These are phyloP conservation scores for Didymella keratinophila DNA, from an alignment of 2,329 filamentous ascomycete genomes.

Conservation along the genomic window DNA sequence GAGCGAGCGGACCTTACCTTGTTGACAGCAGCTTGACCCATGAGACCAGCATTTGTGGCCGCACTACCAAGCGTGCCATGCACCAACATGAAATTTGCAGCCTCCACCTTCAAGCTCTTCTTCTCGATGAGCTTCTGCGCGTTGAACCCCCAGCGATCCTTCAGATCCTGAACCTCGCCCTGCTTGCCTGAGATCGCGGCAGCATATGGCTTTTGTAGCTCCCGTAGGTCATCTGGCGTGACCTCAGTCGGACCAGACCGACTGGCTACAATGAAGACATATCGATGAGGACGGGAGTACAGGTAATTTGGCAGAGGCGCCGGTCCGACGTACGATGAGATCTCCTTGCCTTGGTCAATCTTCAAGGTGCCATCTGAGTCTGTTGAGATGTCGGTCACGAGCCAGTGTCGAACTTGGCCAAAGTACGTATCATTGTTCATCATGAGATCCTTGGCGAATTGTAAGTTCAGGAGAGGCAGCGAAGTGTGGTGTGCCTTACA, in stretches of 20 bases:
- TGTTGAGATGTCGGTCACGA: constrained; percentile 28
- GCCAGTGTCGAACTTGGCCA: constrained; percentile 36
- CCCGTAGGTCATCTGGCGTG: constrained; percentile 26
- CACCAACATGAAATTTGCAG: constrained; percentile 30
- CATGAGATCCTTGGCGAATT: constrained; percentile 26
- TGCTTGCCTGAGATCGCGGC: constrained; percentile 30
- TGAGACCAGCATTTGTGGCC: constrained; percentile 25
- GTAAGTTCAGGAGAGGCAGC: not conserved
- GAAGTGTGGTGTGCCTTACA: constrained; percentile 3
- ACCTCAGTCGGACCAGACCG: constrained; percentile 15
- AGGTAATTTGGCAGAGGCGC: constrained; percentile 35
- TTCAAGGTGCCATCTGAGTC: constrained; percentile 20
- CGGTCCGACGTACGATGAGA: constrained; percentile 31
- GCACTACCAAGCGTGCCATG: constrained; percentile 29
- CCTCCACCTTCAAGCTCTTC: constrained; percentile 30
- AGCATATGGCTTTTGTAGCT: constrained; percentile 29
- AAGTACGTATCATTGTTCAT: constrained; percentile 33
- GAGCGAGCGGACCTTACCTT: constrained; percentile 18
- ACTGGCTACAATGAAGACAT: constrained; percentile 31
- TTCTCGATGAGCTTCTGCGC: constrained; percentile 29
- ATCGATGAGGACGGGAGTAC: constrained; percentile 31
- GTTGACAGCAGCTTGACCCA: constrained; percentile 26
- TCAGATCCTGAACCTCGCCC: constrained; percentile 30
- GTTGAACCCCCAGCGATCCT: constrained; percentile 36
- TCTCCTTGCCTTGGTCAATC: constrained; percentile 9